Evolutionary conservation across 2,329 filamentous ascomycete species (phyloP).

Genomic region (Raffaelea arxii): DNA sequence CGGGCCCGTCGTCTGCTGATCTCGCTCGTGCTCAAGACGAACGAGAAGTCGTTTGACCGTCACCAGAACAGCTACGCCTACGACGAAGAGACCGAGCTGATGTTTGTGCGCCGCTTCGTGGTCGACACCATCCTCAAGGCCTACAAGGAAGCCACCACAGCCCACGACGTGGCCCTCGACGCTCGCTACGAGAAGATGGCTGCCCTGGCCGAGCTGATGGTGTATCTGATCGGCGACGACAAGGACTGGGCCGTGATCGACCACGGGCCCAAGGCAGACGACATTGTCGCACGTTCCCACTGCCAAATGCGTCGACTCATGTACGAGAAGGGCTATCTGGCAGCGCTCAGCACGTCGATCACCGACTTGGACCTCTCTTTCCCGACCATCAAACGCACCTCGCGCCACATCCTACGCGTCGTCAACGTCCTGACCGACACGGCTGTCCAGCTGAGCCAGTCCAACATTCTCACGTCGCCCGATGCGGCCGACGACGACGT

Average conservation of each 20-base stretch:
- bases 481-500: conserved; percentile 78
- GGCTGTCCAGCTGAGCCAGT: conserved; percentile 75
- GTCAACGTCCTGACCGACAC: conserved; percentile 80
- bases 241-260: conserved; percentile 53
- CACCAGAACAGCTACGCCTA: conserved; percentile 48
- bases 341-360: conserved; percentile 80
- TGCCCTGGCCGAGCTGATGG: conserved; percentile 82
- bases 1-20: conserved; percentile 83
- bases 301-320: conserved; percentile 85
- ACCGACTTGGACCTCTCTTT: conserved; percentile 94
- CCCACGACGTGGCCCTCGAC: conserved; percentile 72
- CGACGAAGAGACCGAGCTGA: conserved; percentile 72
- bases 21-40: conserved; percentile 78
- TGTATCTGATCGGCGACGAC: conserved; percentile 78
- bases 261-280: conserved; percentile 15
- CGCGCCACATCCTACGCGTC: conserved; percentile 92
- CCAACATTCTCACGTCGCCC: conserved; percentile 55
- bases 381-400: conserved; percentile 81
- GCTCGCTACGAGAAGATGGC: conserved; percentile 81
- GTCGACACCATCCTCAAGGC: conserved; percentile 86
- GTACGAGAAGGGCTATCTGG: conserved; percentile 96
- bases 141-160: conserved; percentile 77
- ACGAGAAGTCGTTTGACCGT: conserved; percentile 58
- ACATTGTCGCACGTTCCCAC: conserved; percentile 46
- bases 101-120: conserved; percentile 91